Evolutionary conservation across 2,329 filamentous ascomycete species (phyloP), one percentile per base, ranked within the genome.

Genomic region (Atkinsonella hypoxylon): DNA sequence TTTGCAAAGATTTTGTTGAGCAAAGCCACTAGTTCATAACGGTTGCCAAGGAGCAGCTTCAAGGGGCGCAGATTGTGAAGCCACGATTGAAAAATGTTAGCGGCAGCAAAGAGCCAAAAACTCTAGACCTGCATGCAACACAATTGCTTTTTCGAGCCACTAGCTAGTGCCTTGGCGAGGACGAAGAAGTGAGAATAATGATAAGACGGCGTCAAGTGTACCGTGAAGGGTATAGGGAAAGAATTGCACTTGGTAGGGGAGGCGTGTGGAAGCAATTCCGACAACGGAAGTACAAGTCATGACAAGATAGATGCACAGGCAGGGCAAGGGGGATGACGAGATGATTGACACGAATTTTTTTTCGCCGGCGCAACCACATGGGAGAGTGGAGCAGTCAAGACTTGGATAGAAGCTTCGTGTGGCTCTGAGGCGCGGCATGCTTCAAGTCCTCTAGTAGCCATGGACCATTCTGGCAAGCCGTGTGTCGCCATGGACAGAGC

Each of bases 21-120:
- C 65, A 63, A 61, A 61, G 64, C 65, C 62, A 62, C 65, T 69
- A 70, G 61, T 63, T 68, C 66, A 67, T 67, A 64, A 65, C 62
- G 61, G 62, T 61, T 61, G 65, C 64, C 65, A 64, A 68, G 65
- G 57, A 36, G 9, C 17, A 49, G 48, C 41, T 47, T 38, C 13
- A 39, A 47, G 43, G 47, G 47, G 51, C 47, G 43, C 47, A 49
- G 49, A 46, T 13, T 43, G 47, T 50, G 38, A 52, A 32, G 43
- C 22, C 39, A 22, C 51, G 32, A 42, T 49, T 39, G 15, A 56
- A 55, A 59, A 57, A 58, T 54, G 59, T 57, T 57, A 57, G 59
- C 57, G 58, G 57, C 51, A 56, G 57, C 32, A 34, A 48, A 20
- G 47, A 42, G 11, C 11, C 34, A 36, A 4, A 4, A 47, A 49